Evolutionary conservation across 495 filamentous ascomycete genomes (phyloP).

Genomic region (Trichoderma reesei): DNA sequence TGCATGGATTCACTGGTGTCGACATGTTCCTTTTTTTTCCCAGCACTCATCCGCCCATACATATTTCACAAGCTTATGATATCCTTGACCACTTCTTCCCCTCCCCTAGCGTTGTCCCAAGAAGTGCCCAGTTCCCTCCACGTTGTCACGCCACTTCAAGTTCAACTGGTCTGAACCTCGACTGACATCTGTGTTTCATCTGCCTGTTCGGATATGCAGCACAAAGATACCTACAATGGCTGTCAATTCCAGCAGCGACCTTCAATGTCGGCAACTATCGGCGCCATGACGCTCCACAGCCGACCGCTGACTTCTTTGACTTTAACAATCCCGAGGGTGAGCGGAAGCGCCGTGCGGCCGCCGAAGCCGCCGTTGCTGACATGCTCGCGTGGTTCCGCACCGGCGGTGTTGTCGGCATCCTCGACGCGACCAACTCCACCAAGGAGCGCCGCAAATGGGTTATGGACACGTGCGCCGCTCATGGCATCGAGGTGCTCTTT

Average conservation of each 20-base stretch:
- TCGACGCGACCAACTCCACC: conserved; percentile 94
- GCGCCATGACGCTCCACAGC: conserved; percentile 74
- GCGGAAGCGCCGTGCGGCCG: conserved; percentile 74
- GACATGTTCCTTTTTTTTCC: neutral
- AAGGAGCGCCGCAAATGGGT: conserved; percentile 87
- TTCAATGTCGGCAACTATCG: conserved; percentile 98
- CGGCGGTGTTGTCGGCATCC: conserved; percentile 73
- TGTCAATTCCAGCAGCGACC: conserved; percentile 80
- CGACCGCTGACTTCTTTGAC: conserved; percentile 87
- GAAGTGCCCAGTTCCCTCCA: neutral
- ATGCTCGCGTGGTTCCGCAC: conserved; percentile 85
- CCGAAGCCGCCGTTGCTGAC: conserved; percentile 78
- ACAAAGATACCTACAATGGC: conserved; percentile 90
- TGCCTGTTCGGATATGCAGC: conserved; percentile 39
- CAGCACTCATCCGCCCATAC: neutral
- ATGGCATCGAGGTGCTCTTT: conserved; percentile 81
- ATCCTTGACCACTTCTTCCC: neutral
- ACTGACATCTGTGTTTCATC: neutral
- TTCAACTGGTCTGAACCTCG: neutral
- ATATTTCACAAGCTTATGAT: neutral
- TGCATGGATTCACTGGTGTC: neutral
- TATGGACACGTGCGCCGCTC: conserved; percentile 56
- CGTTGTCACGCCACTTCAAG: neutral
- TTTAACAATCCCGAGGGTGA: conserved; percentile 81
- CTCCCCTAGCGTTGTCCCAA: neutral